Percentiles rank a stretch among this genome's conserved stretches.
Conservation (phyloP, 2,329 filamentous ascomycete genomes). For the Dothistroma pini region DNA sequence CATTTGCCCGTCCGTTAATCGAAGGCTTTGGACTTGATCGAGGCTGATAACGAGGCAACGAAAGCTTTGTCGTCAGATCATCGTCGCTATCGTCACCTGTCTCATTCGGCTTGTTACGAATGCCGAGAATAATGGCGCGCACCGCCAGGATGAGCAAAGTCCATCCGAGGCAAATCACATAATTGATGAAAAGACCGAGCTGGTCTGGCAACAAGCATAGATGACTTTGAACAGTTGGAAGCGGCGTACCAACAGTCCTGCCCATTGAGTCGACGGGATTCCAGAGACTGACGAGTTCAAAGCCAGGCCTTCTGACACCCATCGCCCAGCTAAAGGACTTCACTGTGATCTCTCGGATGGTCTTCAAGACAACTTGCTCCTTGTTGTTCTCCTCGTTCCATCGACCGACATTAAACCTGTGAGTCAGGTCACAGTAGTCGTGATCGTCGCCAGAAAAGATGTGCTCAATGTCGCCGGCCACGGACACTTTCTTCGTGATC, state of each 20-base stretch:
- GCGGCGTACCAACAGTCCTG: conserved; percentile 26
- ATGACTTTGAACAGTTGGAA: conserved; percentile 74
- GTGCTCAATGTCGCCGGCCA: conserved; percentile 68
- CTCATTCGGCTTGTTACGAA: conserved; percentile 18
- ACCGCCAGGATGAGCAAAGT: conserved; percentile 49
- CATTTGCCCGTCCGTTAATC: conserved; percentile 23
- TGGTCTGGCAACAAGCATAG: conserved; percentile 90
- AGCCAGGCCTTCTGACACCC: conserved; percentile 84
- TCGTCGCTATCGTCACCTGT: conserved; percentile 14
- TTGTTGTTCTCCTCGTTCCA: conserved; percentile 34
- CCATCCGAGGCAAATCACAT: conserved; percentile 59
- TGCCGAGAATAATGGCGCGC: conserved; percentile 40
- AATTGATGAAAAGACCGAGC: conserved; percentile 76
- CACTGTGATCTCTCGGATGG: conserved; percentile 77
- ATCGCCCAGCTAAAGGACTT: conserved; percentile 96
- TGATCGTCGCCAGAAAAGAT: conserved; percentile 97
- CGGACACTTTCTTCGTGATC: conserved; percentile 64
- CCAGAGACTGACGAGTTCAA: conserved; percentile 84
- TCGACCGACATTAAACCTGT: conserved; percentile 49
- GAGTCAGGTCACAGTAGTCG: conserved; percentile 90
- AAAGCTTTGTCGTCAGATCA: conserved; percentile 4
- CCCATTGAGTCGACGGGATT: conserved; percentile 70
- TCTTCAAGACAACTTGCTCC: conserved; percentile 48
- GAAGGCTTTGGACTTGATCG: conserved; percentile 1
- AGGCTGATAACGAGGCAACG: conserved; percentile 8